These are phyloP conservation scores for Funneliformis caledonium DNA, from an alignment of 371 early-diverging fungal species.

Conservation along the genomic window DNA sequence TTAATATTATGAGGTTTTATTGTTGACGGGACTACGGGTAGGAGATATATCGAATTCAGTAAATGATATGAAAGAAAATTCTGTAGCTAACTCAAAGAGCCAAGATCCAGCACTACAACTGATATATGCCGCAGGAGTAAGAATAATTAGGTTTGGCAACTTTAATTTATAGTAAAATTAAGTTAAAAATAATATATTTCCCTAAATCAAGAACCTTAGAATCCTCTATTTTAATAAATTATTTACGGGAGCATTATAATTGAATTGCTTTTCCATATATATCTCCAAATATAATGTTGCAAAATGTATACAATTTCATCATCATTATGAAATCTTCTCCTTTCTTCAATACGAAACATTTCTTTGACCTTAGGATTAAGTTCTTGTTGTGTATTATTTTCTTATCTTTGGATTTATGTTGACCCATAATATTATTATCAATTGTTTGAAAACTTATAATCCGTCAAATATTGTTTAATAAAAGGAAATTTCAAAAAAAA, in stretches of 20 bases:
- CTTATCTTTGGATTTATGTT: no score
- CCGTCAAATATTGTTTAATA: no score
- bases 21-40: neutral
- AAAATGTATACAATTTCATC: constrained; percentile 40
- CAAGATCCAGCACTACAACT: neutral
- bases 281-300: constrained; percentile 48
- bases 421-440: no score
- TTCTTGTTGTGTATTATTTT: no score
- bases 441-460: no score
- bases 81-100: neutral
- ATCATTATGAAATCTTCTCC: constrained; percentile 24
- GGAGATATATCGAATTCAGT: constrained; percentile 9
- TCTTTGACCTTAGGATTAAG: no score
- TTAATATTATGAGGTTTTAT: neutral
- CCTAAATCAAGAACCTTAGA: constrained; percentile 33
- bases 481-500: no score
- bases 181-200: neutral
- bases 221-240: constrained; percentile 27
- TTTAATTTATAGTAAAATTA: neutral
- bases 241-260: constrained; percentile 48
- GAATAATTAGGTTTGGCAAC: neutral
- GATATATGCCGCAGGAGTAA: neutral
- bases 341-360: neutral
- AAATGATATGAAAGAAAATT: neutral
- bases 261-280: constrained; percentile 49